Evolutionary conservation across 129 eudicot genomes (phyloP).

Genomic region (Logfia minima): DNA sequence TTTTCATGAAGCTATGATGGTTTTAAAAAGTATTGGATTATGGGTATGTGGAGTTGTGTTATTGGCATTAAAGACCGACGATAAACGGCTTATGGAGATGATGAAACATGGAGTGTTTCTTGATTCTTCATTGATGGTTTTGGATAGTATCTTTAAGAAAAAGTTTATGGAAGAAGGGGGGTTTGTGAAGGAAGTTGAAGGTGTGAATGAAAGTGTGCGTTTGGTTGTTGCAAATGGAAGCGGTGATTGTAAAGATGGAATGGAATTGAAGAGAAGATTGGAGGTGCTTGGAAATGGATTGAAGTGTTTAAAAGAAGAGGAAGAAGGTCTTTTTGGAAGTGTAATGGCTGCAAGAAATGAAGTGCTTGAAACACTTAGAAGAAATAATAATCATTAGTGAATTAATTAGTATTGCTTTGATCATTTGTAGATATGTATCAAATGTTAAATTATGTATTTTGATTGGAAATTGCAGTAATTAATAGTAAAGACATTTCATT

Average conservation of each 20-base stretch:
- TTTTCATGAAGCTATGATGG: conserved; percentile 53
- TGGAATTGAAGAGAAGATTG: conserved; percentile 54
- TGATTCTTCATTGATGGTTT: conserved; percentile 23
- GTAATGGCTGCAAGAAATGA: conserved; percentile 52
- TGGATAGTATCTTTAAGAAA: conserved; percentile 37
- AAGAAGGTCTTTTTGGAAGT: conserved; percentile 42
- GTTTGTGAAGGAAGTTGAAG: conserved; percentile 47
- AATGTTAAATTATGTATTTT: not conserved
- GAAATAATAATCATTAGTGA: conserved; percentile 9
- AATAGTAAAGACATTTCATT: not conserved
- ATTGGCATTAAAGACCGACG: conserved; percentile 44
- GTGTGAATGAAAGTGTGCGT: conserved; percentile 39
- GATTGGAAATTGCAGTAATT: not conserved
- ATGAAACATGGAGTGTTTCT: not conserved
- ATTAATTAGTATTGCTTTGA: not conserved
- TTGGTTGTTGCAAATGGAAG: conserved; percentile 21
- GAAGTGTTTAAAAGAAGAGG: conserved; percentile 37
- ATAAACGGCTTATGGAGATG: conserved; percentile 29
- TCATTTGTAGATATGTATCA: not conserved
- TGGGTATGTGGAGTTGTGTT: conserved; percentile 58
- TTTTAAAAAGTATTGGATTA: conserved; percentile 36
- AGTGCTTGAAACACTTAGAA: conserved; percentile 51
- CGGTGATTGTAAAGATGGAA: conserved; percentile 24
- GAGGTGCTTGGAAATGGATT: conserved; percentile 40
- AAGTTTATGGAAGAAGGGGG: conserved; percentile 33